Percentiles rank a stretch among this genome's conserved stretches.
Conservation (phyloP, 441 rosid genomes). For the Arabidopsis hybrid region DNA sequence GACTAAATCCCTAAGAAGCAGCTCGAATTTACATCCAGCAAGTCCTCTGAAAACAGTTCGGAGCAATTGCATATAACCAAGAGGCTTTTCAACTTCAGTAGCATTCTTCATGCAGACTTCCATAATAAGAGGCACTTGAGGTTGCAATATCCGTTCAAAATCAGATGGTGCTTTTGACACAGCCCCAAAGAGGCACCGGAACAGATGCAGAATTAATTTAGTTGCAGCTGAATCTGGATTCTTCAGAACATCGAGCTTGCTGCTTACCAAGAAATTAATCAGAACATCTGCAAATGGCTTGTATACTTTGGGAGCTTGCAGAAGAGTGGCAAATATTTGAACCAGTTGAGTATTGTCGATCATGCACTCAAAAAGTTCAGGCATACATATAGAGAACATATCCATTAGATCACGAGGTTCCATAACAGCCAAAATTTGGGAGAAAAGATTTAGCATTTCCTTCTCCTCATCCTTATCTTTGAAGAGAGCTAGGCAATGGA, state of each 20-base stretch:
- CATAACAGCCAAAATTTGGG: slow-evolving; percentile 92
- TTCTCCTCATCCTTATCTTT: slow-evolving; percentile 98
- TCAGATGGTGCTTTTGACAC: slow-evolving; percentile 92
- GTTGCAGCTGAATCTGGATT: slow-evolving; percentile 86
- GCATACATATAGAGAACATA: slow-evolving; percentile 97
- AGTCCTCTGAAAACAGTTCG: slow-evolving; percentile 94
- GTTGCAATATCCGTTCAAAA: slow-evolving; percentile 95
- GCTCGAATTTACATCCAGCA: slow-evolving; percentile 93
- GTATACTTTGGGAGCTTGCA: slow-evolving; percentile 84
- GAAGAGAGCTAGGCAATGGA: slow-evolving; percentile 95
- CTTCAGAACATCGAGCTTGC: slow-evolving; percentile 89
- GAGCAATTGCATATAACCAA: slow-evolving; percentile 92
- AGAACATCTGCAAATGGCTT: slow-evolving; percentile 93
- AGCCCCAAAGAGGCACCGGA: slow-evolving; percentile 86
- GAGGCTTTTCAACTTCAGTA: slow-evolving; percentile 93
- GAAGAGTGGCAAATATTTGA: slow-evolving; percentile 83
- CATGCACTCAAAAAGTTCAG: slow-evolving; percentile 99
- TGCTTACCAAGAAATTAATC: slow-evolving; percentile 85
- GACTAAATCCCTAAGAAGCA: slow-evolving; percentile 85
- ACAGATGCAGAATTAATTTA: slow-evolving; percentile 90
- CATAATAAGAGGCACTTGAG: slow-evolving; percentile 91
- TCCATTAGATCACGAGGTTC: slow-evolving; percentile 99
- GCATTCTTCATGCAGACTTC: slow-evolving; percentile 97
- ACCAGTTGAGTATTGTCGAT: slow-evolving; percentile 83
- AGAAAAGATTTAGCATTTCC: slow-evolving; percentile 88